Evolutionary conservation across 805 yeast species (phyloP).

Genomic region (Candida easanensis): DNA sequence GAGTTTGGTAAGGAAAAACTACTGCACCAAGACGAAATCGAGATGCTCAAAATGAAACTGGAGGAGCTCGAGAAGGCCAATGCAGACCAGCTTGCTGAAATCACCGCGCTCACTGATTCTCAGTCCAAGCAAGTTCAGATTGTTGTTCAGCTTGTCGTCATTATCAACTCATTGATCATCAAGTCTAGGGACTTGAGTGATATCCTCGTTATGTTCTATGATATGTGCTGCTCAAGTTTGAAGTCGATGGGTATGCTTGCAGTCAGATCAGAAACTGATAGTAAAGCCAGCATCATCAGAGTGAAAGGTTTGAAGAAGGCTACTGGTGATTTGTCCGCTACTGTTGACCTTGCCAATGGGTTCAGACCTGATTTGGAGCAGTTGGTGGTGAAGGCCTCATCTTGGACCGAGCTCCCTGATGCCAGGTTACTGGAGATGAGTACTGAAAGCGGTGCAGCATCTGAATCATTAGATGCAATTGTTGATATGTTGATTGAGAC

Average conservation of each 20-base stretch:
- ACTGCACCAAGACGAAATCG: conserved; percentile 47
- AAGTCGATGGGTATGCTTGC: conserved; percentile 65
- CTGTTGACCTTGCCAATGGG: conserved; percentile 39
- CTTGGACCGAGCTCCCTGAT: conserved; percentile 46
- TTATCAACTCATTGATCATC: conserved; percentile 27
- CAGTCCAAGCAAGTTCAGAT: conserved; percentile 25
- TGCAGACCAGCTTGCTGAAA: conserved; percentile 26
- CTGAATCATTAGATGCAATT: conserved; percentile 18
- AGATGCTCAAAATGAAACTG: conserved; percentile 38
- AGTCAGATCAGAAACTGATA: conserved; percentile 38
- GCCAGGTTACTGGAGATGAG: conserved; percentile 14
- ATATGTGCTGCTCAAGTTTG: conserved; percentile 20
- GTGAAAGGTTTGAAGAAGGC: conserved; percentile 73
- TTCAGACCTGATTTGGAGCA: conserved; percentile 34
- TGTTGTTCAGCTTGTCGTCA: conserved; percentile 30
- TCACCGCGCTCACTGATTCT: background rate
- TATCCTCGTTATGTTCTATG: conserved; percentile 28
- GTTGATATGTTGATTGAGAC: conserved; percentile 18
- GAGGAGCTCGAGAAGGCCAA: conserved; percentile 50
- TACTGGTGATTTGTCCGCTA: conserved; percentile 32
- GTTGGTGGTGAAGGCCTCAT: conserved; percentile 36
- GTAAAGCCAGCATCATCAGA: conserved; percentile 47
- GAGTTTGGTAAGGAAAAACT: conserved; percentile 57
- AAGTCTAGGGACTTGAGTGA: conserved; percentile 45
- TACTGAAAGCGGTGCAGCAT: conserved; percentile 7